Conservation (phyloP, 371 early-diverging fungal species). For the Lichtheimia ramosa region DNA sequence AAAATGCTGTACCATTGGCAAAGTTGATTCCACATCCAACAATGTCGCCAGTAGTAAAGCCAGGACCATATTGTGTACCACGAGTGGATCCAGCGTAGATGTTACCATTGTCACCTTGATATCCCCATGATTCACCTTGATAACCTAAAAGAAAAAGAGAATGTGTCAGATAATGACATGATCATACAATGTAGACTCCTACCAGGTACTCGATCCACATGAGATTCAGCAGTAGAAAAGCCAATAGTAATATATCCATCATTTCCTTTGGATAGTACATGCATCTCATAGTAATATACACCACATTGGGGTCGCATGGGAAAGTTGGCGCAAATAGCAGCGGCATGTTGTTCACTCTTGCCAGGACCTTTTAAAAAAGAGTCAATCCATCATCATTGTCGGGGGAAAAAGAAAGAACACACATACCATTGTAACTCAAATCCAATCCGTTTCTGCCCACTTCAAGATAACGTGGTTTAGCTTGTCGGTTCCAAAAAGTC, state of each 20-base stretch:
- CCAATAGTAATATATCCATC: slow-evolving; percentile 93
- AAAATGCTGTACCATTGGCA: slow-evolving; percentile 70
- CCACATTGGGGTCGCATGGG: slow-evolving; percentile 84
- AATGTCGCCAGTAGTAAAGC: slow-evolving; percentile 85
- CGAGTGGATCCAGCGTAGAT: slow-evolving; percentile 74
- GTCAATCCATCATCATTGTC: not conserved
- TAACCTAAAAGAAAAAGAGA: slow-evolving; percentile 56
- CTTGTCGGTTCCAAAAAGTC: slow-evolving; percentile 56
- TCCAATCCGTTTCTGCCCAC: slow-evolving; percentile 46
- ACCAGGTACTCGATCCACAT: not conserved
- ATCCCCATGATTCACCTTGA: slow-evolving; percentile 81
- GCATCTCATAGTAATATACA: slow-evolving; percentile 88
- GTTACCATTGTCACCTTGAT: slow-evolving; percentile 91
- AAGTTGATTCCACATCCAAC: slow-evolving; percentile 94
- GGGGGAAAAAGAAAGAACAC: slow-evolving; percentile 10
- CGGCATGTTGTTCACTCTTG: slow-evolving; percentile 76
- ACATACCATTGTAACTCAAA: slow-evolving; percentile 63
- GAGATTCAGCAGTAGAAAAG: slow-evolving; percentile 60
- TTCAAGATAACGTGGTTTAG: slow-evolving; percentile 56
- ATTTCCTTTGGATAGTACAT: slow-evolving; percentile 80
- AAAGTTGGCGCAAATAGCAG: slow-evolving; percentile 75
- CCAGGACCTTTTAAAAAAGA: slow-evolving; percentile 64
- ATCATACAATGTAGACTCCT: too few relatives aligned
- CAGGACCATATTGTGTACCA: slow-evolving; percentile 85
- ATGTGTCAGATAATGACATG: too few relatives aligned